Conservation (phyloP, 1,284 basidiomycete genomes). For the Nidula niveotomentosa region DNA sequence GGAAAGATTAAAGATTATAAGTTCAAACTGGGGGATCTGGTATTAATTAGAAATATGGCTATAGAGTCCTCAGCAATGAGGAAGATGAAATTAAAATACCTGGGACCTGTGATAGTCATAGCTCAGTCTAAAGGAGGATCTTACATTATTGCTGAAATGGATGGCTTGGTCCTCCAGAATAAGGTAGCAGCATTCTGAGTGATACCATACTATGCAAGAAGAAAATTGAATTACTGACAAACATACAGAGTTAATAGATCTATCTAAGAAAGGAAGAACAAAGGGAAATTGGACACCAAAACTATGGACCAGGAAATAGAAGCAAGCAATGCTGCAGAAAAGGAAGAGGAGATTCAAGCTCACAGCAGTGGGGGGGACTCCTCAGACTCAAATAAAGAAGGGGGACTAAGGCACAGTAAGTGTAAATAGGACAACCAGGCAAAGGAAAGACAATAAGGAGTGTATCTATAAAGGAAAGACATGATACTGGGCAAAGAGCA, state of each 20-base stretch:
- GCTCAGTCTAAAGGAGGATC: conserved; percentile 12
- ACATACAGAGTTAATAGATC: conserved; percentile 4
- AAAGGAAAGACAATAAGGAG: too few relatives aligned
- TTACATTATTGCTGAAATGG: conserved; percentile 23
- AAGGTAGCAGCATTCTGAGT: conserved; percentile 26
- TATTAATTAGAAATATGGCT: conserved; percentile 15
- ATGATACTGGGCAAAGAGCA: fast-evolving
- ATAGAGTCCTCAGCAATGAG: conserved; percentile 10
- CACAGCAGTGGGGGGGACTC: too few relatives aligned
- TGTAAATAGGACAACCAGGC: too few relatives aligned
- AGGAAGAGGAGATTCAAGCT: too few relatives aligned
- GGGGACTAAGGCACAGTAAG: too few relatives aligned
- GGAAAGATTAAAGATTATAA: conserved; percentile 7
- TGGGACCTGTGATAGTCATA: conserved; percentile 21
- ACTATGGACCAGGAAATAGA: too few relatives aligned
- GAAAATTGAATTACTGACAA: conserved; percentile 1
- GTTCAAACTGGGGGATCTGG: conserved; percentile 15
- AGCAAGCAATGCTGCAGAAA: too few relatives aligned
- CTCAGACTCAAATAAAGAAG: too few relatives aligned
- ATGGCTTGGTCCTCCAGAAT: conserved; percentile 19
- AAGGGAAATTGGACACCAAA: not conserved
- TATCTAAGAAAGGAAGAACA: not conserved
- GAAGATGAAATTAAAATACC: conserved; percentile 20
- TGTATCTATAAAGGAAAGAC: too few relatives aligned
- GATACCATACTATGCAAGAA: conserved; percentile 20